Conservation (phyloP, 331 rosid genomes). For the Prunus yedoensis region DNA sequence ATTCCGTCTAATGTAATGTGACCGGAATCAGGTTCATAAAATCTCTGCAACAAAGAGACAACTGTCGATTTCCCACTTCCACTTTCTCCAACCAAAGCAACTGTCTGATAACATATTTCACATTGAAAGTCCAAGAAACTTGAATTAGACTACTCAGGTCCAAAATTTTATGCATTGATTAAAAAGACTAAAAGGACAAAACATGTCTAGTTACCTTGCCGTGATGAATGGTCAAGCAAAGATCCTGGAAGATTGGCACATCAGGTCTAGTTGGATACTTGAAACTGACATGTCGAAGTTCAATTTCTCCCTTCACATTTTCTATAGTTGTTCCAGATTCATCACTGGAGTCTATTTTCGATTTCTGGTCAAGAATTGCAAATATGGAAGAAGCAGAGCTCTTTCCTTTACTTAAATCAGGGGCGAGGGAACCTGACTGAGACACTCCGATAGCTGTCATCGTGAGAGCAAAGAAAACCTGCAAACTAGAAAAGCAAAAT, state of each 20-base stretch:
- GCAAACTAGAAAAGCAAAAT: not conserved
- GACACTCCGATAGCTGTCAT: constrained; percentile 69
- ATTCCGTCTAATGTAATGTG: constrained; percentile 22
- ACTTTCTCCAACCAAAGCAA: constrained; percentile 58
- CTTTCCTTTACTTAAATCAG: constrained; percentile 69
- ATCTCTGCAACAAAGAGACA: constrained; percentile 41
- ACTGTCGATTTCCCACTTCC: constrained; percentile 58
- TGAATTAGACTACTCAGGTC: not conserved
- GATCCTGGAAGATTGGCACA: constrained; percentile 67
- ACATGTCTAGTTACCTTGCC: constrained; percentile 60
- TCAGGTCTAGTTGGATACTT: constrained; percentile 84
- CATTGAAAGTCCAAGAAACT: not conserved
- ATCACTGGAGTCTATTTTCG: constrained; percentile 65
- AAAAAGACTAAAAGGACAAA: not conserved
- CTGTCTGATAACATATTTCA: constrained; percentile 26
- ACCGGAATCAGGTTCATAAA: constrained; percentile 49
- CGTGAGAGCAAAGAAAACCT: constrained; percentile 68
- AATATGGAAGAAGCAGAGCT: constrained; percentile 68
- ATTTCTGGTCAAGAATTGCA: constrained; percentile 63
- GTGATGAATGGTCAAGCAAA: constrained; percentile 62
- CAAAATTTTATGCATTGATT: not conserved
- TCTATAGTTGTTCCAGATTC: constrained; percentile 60
- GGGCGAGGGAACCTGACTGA: constrained; percentile 69
- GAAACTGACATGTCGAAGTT: constrained; percentile 68
- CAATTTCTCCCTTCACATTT: constrained; percentile 68